A percentile compares a stretch with the other conserved stretches of the same genome.
Conservation (phyloP, 2,329 filamentous ascomycete genomes). For the Peltaster fructicola region DNA sequence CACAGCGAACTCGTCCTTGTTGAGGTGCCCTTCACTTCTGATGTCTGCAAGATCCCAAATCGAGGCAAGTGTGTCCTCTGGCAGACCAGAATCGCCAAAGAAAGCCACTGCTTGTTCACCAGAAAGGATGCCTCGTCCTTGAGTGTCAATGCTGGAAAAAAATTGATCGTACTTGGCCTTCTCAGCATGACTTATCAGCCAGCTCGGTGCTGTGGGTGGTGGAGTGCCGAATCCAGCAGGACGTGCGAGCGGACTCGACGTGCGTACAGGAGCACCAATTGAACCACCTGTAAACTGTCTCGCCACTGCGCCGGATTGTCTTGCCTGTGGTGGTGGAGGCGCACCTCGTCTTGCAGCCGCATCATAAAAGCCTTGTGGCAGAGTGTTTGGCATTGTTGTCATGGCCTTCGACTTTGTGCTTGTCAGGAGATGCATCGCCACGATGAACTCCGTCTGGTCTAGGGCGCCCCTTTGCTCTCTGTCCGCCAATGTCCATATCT, state of each 20-base stretch:
- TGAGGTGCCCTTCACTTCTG: conserved; percentile 71
- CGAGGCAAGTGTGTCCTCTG: conserved; percentile 75
- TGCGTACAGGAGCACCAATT: conserved; percentile 32
- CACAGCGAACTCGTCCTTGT: conserved; percentile 81
- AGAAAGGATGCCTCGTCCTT: conserved; percentile 65
- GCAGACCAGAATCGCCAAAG: conserved; percentile 77
- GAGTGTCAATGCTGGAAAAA: conserved; percentile 68
- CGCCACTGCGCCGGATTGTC: conserved; percentile 42
- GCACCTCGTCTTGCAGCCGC: conserved; percentile 57
- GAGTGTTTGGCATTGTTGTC: conserved; percentile 57
- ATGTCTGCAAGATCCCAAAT: conserved; percentile 97
- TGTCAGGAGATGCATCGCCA: conserved; percentile 92
- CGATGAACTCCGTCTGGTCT: conserved; percentile 81
- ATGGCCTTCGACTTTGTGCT: conserved; percentile 76
- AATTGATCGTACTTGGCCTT: conserved; percentile 78
- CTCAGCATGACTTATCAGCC: conserved; percentile 67
- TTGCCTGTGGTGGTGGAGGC: conserved; percentile 28
- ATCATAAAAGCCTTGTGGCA: conserved; percentile 78
- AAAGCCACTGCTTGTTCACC: conserved; percentile 91
- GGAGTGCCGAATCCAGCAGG: conserved; percentile 30
- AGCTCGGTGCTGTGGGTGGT: conserved; percentile 43
- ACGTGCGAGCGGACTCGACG: conserved; percentile 40
- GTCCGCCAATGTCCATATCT: conserved; percentile 90
- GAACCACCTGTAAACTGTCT: conserved; percentile 58
- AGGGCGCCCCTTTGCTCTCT: conserved; percentile 81